Percentiles rank a stretch among this genome's conserved stretches.
These are phyloP conservation scores for Trametes cubensis DNA, from an alignment of 768 basidiomycete genomes.

Conservation along the genomic window DNA sequence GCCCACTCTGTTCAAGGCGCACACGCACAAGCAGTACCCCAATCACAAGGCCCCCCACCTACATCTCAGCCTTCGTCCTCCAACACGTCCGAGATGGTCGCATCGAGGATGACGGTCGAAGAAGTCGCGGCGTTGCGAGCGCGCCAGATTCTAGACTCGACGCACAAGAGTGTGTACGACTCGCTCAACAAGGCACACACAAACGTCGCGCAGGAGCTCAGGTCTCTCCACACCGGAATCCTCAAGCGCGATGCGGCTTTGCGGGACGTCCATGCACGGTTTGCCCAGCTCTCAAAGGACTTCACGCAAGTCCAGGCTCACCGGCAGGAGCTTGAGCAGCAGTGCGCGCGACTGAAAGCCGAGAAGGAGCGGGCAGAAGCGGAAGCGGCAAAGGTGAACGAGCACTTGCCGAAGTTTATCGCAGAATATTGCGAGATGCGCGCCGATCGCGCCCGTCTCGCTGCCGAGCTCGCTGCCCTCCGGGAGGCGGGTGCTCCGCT, in stretches of 20 bases:
- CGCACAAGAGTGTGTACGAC: background rate
- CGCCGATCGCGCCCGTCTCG: background rate
- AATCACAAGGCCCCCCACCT: background rate
- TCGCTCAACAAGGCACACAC: background rate
- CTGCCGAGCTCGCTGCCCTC: background rate
- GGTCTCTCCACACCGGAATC: background rate
- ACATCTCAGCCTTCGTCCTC: background rate
- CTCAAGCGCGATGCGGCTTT: background rate
- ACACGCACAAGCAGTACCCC: background rate
- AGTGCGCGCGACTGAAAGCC: background rate
- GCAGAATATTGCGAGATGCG: background rate
- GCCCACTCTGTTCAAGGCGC: background rate
- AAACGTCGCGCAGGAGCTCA: background rate
- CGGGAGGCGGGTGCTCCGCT: slow-evolving; percentile 12
- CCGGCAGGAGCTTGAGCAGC: background rate
- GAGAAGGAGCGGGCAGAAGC: background rate
- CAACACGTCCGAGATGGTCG: background rate
- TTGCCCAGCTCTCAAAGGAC: background rate
- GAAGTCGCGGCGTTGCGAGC: background rate
- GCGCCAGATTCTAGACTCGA: slow-evolving; percentile 1
- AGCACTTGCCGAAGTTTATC: slow-evolving; percentile 9
- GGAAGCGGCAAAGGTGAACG: background rate
- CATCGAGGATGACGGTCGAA: background rate
- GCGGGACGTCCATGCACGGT: background rate
- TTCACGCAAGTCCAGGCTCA: background rate